Conservation (phyloP, 768 basidiomycete genomes). For the Panellus pusillus region DNA sequence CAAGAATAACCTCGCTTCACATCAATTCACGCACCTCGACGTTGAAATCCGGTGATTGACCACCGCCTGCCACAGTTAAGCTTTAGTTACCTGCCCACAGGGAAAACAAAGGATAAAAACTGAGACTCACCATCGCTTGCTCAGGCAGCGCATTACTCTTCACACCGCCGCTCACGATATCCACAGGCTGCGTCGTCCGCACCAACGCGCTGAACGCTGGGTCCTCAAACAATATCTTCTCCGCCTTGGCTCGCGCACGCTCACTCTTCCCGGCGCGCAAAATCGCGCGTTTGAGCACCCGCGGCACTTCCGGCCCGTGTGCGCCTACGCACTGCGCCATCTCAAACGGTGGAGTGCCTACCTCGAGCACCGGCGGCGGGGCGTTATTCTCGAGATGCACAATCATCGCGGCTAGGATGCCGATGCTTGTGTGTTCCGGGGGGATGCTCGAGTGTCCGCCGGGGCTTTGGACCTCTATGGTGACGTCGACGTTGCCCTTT, state of each 20-base stretch:
- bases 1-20: neutral
- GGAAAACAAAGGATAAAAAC: too few relatives aligned
- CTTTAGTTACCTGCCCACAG: neutral
- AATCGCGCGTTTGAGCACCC: slow-evolving; percentile 32
- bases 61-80: slow-evolving; percentile 27
- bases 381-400: slow-evolving; percentile 52
- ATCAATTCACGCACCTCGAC: slow-evolving; percentile 29
- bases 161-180: slow-evolving; percentile 40
- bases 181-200: slow-evolving; percentile 57
- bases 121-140: slow-evolving; percentile 30
- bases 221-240: slow-evolving; percentile 31
- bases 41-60: slow-evolving; percentile 52
- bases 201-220: slow-evolving; percentile 29
- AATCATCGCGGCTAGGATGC: slow-evolving; percentile 54
- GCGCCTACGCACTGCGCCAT: slow-evolving; percentile 47
- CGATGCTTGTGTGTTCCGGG: slow-evolving; percentile 41
- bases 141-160: slow-evolving; percentile 62
- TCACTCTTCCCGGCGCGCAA: slow-evolving; percentile 33
- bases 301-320: slow-evolving; percentile 44
- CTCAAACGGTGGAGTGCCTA: slow-evolving; percentile 31
- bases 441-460: slow-evolving; percentile 55
- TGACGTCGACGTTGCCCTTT: slow-evolving; percentile 49
- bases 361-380: slow-evolving; percentile 33
- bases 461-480: slow-evolving; percentile 39
- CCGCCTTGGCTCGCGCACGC: slow-evolving; percentile 38